Base-by-base conservation (phyloP, 2,329 filamentous ascomycete species). In the Xylariales sp. region DNA sequence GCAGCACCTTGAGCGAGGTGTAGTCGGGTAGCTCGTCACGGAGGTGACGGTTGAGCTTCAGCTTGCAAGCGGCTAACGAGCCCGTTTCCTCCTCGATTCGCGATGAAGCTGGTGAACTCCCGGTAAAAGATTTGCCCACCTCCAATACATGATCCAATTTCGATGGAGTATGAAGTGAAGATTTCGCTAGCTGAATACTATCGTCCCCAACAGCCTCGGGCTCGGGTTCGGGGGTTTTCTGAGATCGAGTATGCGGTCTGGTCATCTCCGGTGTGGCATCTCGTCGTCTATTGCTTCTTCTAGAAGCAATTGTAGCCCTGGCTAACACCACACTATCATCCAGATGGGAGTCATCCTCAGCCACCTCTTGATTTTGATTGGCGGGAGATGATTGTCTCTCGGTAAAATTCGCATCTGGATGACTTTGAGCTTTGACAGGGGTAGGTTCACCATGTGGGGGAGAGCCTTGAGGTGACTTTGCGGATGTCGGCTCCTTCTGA, bases 1-100 rank as follows among this genome's bases (percentile, higher is more conserved):
- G 69, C 21, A 83, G 59, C 5, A 61, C 56, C 46, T 72, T 72
- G 13, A 83, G 66, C 2, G 70, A 48, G 28, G 73, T 61, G 46
- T 66, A 78, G 41, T 79, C 75, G 3, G 70, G 67, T 28, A 81
- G 58, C 11, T 66, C 65, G n/a, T 61, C 62, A 10, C 67, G 67
- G 2, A 77, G 60, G 33, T 62, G 62, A 41, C 63, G 69, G 24
- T 60, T 52, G 11, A 80, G 61, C 34, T 71, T 66, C 3, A 63
- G 43, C 49, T 72, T 76, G 24, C 72, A 55, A 1, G 57, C 52
- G 28, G 57, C 54, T 41, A 59, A 50, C 8, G 53, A 52, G 21
- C 49, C 42, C 30, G 47, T 47, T 6, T 59, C 55, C 41, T 56
- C 55, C 17, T 56, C 55, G 18, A 38, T 18, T 20, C 29, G 40